Base-by-base conservation (phyloP, 805 yeast species). In the Spathaspora arborariae region DNA sequence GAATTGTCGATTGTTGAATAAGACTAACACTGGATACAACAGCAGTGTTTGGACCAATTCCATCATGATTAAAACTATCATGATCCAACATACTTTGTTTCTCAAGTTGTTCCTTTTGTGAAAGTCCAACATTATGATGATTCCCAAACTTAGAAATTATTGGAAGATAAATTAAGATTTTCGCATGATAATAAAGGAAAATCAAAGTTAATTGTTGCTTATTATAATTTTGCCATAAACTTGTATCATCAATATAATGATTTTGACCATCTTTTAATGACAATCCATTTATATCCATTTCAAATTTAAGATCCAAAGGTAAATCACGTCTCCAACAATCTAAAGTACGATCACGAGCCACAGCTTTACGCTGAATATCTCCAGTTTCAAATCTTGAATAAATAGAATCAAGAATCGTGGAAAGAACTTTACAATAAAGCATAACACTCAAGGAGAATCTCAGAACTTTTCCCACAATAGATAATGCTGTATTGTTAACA, bases 291-390 rank as follows among this genome's bases (percentile, higher is more conserved):
- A 75, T 76, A 50, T 83, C 88, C 24, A 84, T 65, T 34, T 84
- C 85, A 54, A 88, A 86, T 46, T 73, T 75, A 48, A 87, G 67
- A 35, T 75, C 74, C 0, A 63, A 35, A 1, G 95, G 88, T 36
- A 90, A 67, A 36, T 84, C 86, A 18, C 82, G 68, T 55, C 88
- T 72, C 97, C 97, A 90, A 42, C 78, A 68, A 54, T 89, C 96
- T 41, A 90, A 69, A 55, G 82, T 76, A 54, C 84, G 80, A 58
- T 90, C 96, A 35, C 59, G 58, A 18, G 56, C 57, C 9, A 64
- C 53, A 1, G 72, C 66, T 36, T 51, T 51, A 10, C 54, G 55
- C 42, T 59, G 62, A 5, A 56, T 60, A 41, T 70, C 64, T 3
- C 44, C 39, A 33, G 48, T 51, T 50, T 71, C 79, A 52, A 70